phyloP scores from a whole-genome alignment of 768 basidiomycete species.

The Xerocomus brunneocitrinus region DNA sequence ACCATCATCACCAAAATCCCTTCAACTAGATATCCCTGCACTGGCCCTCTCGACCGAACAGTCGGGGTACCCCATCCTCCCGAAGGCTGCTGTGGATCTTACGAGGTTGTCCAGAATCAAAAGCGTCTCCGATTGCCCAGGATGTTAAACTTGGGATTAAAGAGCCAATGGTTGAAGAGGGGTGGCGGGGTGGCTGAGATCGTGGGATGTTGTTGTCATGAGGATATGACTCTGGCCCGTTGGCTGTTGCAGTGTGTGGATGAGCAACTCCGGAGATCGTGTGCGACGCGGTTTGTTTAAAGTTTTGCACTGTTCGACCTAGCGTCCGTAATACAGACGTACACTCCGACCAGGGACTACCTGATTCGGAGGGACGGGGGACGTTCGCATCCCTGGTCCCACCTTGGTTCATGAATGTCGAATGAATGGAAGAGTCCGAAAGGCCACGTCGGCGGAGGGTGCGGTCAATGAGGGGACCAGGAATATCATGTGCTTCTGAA shows the following conservation, averaged over 20 bases:
- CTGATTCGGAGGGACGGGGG: neutral
- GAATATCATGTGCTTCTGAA: conserved; percentile 38
- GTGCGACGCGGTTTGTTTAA: conserved; percentile 34
- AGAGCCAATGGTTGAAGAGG: conserved; percentile 20
- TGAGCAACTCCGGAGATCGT: conserved; percentile 23
- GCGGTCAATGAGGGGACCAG: conserved; percentile 57
- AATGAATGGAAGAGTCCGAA: conserved; percentile 89
- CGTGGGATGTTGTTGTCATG: conserved; percentile 9
- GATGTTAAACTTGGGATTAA: conserved; percentile 34
- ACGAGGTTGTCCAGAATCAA: conserved; percentile 16
- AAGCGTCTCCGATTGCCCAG: conserved; percentile 28
- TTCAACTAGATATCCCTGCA: conserved; percentile 21
- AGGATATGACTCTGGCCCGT: neutral
- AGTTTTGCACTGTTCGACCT: conserved; percentile 49
- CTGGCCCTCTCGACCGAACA: conserved; percentile 25
- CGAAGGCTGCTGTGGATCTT: conserved; percentile 5
- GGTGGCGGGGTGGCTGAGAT: conserved; percentile 20
- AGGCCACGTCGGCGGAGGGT: conserved; percentile 74
- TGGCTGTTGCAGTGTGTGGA: neutral
- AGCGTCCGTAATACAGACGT: conserved; percentile 51
- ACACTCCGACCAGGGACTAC: conserved; percentile 36
- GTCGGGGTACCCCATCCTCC: conserved; percentile 24
- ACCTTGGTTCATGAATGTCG: conserved; percentile 65
- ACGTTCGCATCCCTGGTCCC: conserved; percentile 24
- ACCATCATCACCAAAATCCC: neutral